phyloP scores from a whole-genome alignment of 2,329 filamentous ascomycete genomes.

The Alternaria consortialis region DNA sequence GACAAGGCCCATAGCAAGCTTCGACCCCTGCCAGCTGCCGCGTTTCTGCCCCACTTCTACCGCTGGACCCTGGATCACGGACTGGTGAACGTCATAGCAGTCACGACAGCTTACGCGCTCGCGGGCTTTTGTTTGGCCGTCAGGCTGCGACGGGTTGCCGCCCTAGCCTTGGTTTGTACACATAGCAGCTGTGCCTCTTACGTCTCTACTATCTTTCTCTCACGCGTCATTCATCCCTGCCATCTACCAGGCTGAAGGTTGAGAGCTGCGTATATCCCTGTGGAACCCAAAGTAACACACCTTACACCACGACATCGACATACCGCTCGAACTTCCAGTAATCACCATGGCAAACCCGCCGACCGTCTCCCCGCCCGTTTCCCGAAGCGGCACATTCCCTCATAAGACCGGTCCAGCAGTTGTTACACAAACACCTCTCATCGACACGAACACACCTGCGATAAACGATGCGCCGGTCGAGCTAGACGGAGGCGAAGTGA shows the following conservation, averaged over 20 bases:
- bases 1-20: slow-evolving; percentile 14
- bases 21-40: slow-evolving; percentile 3
- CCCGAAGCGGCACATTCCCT: slow-evolving; percentile 31
- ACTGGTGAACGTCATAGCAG: slow-evolving; percentile 22
- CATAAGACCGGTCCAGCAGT: slow-evolving; percentile 39
- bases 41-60: slow-evolving; percentile 20
- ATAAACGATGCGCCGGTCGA: slow-evolving; percentile 57
- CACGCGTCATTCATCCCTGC: background rate
- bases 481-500: slow-evolving; percentile 49
- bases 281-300: background rate
- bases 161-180: slow-evolving; percentile 4
- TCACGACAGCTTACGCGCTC: slow-evolving; percentile 25
- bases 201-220: background rate
- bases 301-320: background rate
- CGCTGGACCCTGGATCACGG: slow-evolving; percentile 19
- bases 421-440: slow-evolving; percentile 41
- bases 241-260: background rate
- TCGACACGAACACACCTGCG: slow-evolving; percentile 51
- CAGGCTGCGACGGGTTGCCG: background rate
- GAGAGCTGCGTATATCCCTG: background rate
- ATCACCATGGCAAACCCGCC: slow-evolving; percentile 19
- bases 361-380: slow-evolving; percentile 34
- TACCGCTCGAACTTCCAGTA: too few species aligned
- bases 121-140: slow-evolving; percentile 24
- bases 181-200: background rate